Base-by-base conservation (phyloP, 768 basidiomycete genomes). In the Termitomyces sp. region DNA sequence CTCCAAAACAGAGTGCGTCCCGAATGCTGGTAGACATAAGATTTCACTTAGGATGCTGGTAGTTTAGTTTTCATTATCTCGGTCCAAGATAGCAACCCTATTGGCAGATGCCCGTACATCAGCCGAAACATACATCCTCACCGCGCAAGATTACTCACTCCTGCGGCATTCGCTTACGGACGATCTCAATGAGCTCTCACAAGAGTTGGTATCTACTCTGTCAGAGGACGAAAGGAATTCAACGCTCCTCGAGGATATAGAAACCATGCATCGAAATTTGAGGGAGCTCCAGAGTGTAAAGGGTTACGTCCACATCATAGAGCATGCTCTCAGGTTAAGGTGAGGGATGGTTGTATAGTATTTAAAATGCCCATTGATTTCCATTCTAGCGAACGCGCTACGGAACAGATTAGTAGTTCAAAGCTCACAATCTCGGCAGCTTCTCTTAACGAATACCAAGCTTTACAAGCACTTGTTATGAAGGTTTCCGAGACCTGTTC, bases 171-270 rank as follows among this genome's bases (percentile, higher is more conserved):
- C 82, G 1, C 74, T 95, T 20, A 81, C 84, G 16, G 93, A 96
- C 67, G 88, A 94, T 69, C 77, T 95, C 12, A 75, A 85, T 13
- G 81, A 82, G 59, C 73, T 96, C 31, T 82, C 84, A 5, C 73
- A 78, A 53, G 83, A 88, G 54, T 76, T 96, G 44, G 76, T 84
- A 50, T 88, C 87, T 1, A 76, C 81, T 2, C 63, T 83, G 31
- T 75, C 76, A 12, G 79, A 77, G 15, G 78, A 75, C 46, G 77
- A 79, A 11, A 73, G 69, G n/a, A 64, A 72, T 45, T 76, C 86
- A 4, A 92, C 88, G 0, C 73, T 98, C 5, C 76, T 96, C 11
- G 89, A 94, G 70, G 88, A 91, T 47, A 77, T 98, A 59, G 91
- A 96, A 68, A 81, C 78, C 0, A 72, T 95, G 62, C 92, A 95